Conservation (phyloP, 257 asterid genomes). For the Fraxinus quadrangulata region DNA sequence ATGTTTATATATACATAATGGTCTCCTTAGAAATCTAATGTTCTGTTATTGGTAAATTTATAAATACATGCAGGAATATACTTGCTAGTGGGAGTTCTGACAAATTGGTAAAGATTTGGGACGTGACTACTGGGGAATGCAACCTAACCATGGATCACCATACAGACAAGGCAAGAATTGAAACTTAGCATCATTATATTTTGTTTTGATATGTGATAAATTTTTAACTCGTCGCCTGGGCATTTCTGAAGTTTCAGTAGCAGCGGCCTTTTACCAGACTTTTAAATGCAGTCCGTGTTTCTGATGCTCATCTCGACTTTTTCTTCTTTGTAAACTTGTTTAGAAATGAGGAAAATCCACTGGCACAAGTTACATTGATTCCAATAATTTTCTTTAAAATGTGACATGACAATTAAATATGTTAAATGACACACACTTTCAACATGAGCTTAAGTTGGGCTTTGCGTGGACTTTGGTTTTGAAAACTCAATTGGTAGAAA, state of each 20-base stretch:
- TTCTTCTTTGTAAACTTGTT: not conserved
- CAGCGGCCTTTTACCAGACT: not conserved
- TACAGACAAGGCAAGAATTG: slow-evolving; percentile 69
- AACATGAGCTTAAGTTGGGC: not conserved
- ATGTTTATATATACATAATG: not conserved
- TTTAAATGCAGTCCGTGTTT: not conserved
- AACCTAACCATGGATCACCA: slow-evolving; percentile 74
- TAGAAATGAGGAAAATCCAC: not conserved
- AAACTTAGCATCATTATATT: not conserved
- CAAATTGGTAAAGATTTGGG: slow-evolving; percentile 87
- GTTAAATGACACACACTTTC: not conserved
- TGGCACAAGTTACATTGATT: not conserved
- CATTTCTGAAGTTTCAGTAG: not conserved
- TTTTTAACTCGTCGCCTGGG: not conserved
- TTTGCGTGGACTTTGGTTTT: not conserved
- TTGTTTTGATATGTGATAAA: not conserved
- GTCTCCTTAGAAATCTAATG: slow-evolving; percentile 7
- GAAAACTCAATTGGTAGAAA: not conserved
- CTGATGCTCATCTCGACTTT: not conserved
- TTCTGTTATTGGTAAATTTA: slow-evolving; percentile 9
- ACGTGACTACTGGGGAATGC: slow-evolving; percentile 75
- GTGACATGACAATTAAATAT: not conserved
- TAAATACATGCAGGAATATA: slow-evolving; percentile 58
- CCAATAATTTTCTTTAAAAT: not conserved
- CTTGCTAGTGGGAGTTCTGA: slow-evolving; percentile 97